A percentile compares a stretch with the other conserved stretches of the same genome.
These are phyloP conservation scores for Datura wrightii DNA, from an alignment of 257 asterid genomes.

Conservation along the genomic window DNA sequence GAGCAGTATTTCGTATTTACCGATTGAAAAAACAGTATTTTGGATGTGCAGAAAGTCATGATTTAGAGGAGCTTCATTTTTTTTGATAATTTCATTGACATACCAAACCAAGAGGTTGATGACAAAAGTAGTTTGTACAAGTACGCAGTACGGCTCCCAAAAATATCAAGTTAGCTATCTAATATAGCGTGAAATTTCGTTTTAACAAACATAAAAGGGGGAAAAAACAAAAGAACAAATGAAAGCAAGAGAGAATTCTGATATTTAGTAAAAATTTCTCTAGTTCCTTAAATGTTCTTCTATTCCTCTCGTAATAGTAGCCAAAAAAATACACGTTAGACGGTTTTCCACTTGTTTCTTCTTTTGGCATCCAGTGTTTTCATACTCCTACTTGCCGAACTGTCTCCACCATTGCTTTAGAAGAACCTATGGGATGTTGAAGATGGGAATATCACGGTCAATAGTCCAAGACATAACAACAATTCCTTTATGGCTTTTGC, in stretches of 20 bases:
- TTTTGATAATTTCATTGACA: background rate
- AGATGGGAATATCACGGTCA: background rate
- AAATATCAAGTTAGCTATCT: background rate
- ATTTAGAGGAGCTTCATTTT: background rate
- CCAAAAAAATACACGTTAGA: background rate
- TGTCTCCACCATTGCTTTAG: background rate
- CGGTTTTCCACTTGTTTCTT: background rate
- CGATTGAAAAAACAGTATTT: no score
- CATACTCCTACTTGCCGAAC: background rate
- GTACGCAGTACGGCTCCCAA: background rate
- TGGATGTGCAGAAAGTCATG: background rate
- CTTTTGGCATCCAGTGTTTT: background rate
- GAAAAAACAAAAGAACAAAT: background rate
- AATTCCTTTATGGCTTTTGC: background rate
- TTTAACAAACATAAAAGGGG: background rate
- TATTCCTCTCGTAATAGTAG: background rate
- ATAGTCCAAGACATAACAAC: background rate
- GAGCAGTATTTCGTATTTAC: background rate
- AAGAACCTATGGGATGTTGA: background rate
- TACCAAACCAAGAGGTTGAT: background rate
- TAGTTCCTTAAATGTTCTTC: background rate
- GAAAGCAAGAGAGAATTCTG: background rate
- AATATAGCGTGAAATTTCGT: background rate
- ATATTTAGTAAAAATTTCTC: background rate
- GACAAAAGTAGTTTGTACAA: background rate